A percentile compares a stretch with the other conserved stretches of the same genome.
Evolutionary conservation across 75 land plant species (phyloP).

Genomic region (Selaginella moellendorffii): DNA sequence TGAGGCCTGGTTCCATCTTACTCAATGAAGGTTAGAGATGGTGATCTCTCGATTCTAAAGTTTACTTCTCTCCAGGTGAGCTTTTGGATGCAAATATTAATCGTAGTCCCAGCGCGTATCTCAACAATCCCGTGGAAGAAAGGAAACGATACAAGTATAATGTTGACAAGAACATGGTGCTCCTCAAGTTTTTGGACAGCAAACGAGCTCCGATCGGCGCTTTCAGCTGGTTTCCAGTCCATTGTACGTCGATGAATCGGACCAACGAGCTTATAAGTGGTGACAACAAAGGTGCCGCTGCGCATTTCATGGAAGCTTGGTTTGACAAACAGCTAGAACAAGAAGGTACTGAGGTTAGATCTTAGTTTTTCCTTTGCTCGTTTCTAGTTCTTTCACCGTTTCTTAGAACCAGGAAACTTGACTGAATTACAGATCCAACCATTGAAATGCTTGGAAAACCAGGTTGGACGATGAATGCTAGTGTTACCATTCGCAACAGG

Average conservation of each 20-base stretch:
- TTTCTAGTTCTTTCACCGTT: not conserved
- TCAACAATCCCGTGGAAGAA: constrained; percentile 83
- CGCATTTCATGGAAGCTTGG: constrained; percentile 99
- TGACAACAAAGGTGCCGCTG: constrained; percentile 97
- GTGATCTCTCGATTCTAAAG: not conserved
- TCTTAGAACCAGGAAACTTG: not conserved
- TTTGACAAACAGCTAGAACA: constrained; percentile 3
- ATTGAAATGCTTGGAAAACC: not conserved
- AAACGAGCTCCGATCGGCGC: constrained; percentile 92
- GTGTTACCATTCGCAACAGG: not conserved
- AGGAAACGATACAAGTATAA: constrained; percentile 52
- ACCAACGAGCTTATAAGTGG: constrained; percentile 90
- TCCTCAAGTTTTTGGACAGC: constrained; percentile 82
- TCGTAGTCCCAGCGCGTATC: constrained; percentile 97
- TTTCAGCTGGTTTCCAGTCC: constrained; percentile 97
- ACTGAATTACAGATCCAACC: not conserved
- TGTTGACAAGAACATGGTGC: constrained; percentile 89
- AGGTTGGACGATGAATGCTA: not conserved
- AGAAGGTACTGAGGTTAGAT: not conserved
- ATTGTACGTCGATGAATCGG: constrained; percentile 98
- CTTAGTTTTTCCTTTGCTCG: not conserved
- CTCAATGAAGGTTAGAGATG: constrained; percentile 62
- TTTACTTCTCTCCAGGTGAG: constrained; percentile 38
- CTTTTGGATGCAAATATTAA: constrained; percentile 78
- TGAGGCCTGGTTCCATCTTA: constrained; percentile 76